Base-by-base conservation (phyloP, 1,284 basidiomycete genomes). In the Naganishia sp. region DNA sequence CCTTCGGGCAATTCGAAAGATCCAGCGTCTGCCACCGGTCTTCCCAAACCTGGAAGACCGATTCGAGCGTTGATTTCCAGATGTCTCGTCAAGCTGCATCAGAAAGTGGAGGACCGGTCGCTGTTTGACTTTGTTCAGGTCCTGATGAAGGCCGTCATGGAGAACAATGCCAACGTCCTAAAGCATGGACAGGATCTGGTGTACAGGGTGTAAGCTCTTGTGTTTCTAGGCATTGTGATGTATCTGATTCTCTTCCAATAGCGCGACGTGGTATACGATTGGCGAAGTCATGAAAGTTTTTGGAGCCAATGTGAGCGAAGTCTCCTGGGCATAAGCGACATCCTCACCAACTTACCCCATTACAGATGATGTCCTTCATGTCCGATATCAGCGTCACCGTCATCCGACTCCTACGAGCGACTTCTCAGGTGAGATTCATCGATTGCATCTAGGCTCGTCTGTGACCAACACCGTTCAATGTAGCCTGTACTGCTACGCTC, bases 331-430 rank as follows among this genome's bases (percentile, higher is more conserved):
- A 57, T 5, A 28, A 28, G 6, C 17, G 5, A 28, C 10, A 52
- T 32, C 46, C 3, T 3, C 9, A 15, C 9, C 42, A n/a, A 41
- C 25, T 35, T 18, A 5, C 39, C 10, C 0, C 10, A 54, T 18
- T 21, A 11, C 71, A 96, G 89, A 88, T 94, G 76, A 97, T 96
- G 94, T 95, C 92, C 0, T 88, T 93, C 72, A 90, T 94, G 86
- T 85, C 88, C 51, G 94, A 97, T 75, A 89, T 94, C 43, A 82
- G 86, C 21, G 81, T 83, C 0, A 81, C 86, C 0, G 83, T 87
- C 0, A 76, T 90, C 55, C 90, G 87, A 76, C 85, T 87, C 0
- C 83, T 85, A 68, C 80, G 79, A 63, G 87, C 85, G 68, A 86
- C 87, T 15, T 92, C 89, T 45, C 84, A 81, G 71, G 92, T 92